Percentiles rank a stretch among this genome's conserved stretches.
Evolutionary conservation across 257 asterid species (phyloP).

Genomic region (Fraxinus excelsior): DNA sequence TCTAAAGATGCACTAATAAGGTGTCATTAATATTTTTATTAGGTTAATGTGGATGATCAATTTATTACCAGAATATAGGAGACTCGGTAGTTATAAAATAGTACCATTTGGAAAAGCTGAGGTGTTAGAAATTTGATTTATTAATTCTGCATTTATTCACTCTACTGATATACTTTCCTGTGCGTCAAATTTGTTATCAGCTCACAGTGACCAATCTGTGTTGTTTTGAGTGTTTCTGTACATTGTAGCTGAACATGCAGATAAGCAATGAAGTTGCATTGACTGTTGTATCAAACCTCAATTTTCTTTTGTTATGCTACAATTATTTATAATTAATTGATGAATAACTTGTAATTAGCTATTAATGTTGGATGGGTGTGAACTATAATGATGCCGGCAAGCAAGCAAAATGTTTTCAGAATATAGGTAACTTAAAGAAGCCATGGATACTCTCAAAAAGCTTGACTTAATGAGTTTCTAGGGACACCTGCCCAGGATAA

Average conservation of each 20-base stretch:
- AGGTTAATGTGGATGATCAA: not conserved
- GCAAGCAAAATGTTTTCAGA: not conserved
- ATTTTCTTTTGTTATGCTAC: not conserved
- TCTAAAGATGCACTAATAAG: not conserved
- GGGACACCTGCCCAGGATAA: not conserved
- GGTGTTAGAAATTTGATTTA: not conserved
- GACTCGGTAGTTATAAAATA: not conserved
- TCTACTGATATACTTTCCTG: not conserved
- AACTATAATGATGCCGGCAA: not conserved
- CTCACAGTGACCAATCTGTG: not conserved
- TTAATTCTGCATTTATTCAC: not conserved
- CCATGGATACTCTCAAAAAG: not conserved
- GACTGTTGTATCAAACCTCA: not conserved
- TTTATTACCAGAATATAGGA: not conserved
- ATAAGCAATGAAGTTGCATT: not conserved
- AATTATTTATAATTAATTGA: not conserved
- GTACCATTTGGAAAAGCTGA: not conserved
- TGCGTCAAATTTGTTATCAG: not conserved
- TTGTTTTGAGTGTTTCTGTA: not conserved
- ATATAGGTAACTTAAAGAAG: not conserved
- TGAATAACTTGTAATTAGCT: not conserved
- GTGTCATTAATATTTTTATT: not conserved
- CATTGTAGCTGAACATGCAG: not conserved
- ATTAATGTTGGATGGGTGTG: not conserved
- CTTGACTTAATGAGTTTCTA: not conserved